A percentile compares a stretch with the other conserved stretches of the same genome.
Conservation (phyloP, 2,329 filamentous ascomycete species). For the Celoporthe dispersa region DNA sequence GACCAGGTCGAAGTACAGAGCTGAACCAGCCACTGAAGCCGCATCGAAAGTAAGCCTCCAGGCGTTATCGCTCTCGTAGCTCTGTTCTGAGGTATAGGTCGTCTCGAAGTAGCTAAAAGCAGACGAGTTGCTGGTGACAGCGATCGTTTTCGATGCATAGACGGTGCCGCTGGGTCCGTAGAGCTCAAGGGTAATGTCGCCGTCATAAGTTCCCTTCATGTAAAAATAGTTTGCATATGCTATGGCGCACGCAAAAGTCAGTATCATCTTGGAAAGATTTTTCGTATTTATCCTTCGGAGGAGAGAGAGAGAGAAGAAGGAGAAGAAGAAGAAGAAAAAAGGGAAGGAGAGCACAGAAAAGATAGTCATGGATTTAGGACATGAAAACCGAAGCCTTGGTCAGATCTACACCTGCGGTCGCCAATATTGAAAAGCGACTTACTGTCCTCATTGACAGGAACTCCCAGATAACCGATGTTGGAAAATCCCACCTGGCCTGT, state of each 20-base stretch:
- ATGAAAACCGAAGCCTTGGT: neutral
- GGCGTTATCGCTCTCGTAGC: conserved; percentile 41
- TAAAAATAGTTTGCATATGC: conserved; percentile 56
- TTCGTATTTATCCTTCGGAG: neutral
- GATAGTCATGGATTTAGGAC: too few relatives aligned
- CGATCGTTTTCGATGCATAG: conserved; percentile 52
- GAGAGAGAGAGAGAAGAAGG: neutral
- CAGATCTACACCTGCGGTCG: neutral
- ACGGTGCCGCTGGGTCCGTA: conserved; percentile 50
- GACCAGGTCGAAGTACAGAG: conserved; percentile 23
- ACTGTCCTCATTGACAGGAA: conserved; percentile 10
- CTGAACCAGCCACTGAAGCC: conserved; percentile 5
- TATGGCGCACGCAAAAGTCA: conserved; percentile 13
- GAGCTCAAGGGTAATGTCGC: conserved; percentile 51
- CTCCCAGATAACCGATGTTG: conserved; percentile 14
- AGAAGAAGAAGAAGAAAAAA: too few relatives aligned
- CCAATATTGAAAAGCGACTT: neutral
- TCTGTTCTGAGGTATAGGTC: conserved; percentile 49
- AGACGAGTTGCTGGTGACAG: conserved; percentile 50
- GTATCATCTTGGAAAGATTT: neutral
- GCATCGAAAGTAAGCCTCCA: conserved; percentile 24
- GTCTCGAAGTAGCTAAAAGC: conserved; percentile 51
- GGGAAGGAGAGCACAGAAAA: too few relatives aligned
- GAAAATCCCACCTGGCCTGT: conserved; percentile 17
- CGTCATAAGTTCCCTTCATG: conserved; percentile 54